Conservation (phyloP, 306 rosid genomes). For the Rubus idaeus region DNA sequence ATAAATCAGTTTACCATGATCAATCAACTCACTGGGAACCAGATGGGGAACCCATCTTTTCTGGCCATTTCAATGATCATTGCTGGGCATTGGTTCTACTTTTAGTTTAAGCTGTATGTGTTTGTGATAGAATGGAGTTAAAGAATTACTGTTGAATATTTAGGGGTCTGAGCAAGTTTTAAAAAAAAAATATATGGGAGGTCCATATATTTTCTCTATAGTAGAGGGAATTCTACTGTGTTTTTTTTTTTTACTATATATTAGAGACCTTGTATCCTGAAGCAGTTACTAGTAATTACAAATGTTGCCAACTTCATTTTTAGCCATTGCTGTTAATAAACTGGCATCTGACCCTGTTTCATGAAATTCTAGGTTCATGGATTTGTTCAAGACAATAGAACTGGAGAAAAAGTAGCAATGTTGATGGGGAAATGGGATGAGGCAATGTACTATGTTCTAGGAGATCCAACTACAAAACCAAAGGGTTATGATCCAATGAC, state of each 20-base stretch:
- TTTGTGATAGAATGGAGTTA: not conserved
- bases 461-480: constrained; percentile 91
- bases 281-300: not conserved
- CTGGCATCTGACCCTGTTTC: not conserved
- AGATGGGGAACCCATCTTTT: not conserved
- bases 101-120: not conserved
- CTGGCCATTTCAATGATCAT: no score
- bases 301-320: not conserved
- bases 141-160: not conserved
- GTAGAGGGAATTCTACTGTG: not conserved
- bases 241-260: not conserved
- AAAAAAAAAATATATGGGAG: no score
- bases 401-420: constrained; percentile 99
- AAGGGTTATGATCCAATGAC: constrained; percentile 98
- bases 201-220: not conserved
- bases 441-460: constrained; percentile 96
- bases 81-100: no score
- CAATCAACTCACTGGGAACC: not conserved
- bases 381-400: constrained; percentile 95
- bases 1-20: no score
- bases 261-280: not conserved
- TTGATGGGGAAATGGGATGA: constrained; percentile 97
- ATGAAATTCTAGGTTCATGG: constrained; percentile 81
- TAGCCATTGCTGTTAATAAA: not conserved
- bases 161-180: not conserved